These are phyloP conservation scores for Fusarium transvaalense DNA, from an alignment of 2,329 filamentous ascomycete genomes.

Conservation along the genomic window DNA sequence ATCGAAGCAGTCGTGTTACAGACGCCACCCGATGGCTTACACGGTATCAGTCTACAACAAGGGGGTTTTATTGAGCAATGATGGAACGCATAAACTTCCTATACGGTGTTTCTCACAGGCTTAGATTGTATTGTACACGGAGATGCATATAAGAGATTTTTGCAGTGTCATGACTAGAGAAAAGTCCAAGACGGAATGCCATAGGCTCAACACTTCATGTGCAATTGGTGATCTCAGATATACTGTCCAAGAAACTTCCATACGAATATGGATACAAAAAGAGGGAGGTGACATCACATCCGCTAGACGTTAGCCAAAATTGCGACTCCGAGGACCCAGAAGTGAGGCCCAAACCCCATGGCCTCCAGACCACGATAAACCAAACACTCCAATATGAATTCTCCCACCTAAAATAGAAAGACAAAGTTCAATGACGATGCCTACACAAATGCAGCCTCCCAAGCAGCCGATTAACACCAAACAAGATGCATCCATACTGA, in stretches of 20 bases:
- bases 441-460: conserved; percentile 3
- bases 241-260: background rate
- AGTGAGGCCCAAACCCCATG: conserved; percentile 1
- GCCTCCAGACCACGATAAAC: conserved; percentile 10
- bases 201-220: background rate
- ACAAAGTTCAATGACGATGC: conserved; percentile 4
- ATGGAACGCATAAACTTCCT: too few relatives aligned
- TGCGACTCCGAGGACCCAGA: background rate
- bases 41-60: too few relatives aligned
- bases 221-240: background rate
- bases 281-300: background rate
- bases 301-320: background rate
- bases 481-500: conserved; percentile 19
- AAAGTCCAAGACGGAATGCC: background rate
- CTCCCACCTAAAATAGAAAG: background rate
- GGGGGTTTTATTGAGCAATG: too few relatives aligned
- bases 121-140: background rate
- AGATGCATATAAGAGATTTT: background rate
- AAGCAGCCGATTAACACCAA: conserved; percentile 16
- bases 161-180: background rate
- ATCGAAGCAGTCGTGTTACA: too few relatives aligned
- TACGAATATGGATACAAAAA: background rate
- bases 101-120: background rate
- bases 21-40: too few relatives aligned
- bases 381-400: conserved; percentile 10